A percentile compares a stretch with the other conserved stretches of the same genome.
Evolutionary conservation across 2,329 filamentous ascomycete species (phyloP).

Genomic region (Didymella segeticola): DNA sequence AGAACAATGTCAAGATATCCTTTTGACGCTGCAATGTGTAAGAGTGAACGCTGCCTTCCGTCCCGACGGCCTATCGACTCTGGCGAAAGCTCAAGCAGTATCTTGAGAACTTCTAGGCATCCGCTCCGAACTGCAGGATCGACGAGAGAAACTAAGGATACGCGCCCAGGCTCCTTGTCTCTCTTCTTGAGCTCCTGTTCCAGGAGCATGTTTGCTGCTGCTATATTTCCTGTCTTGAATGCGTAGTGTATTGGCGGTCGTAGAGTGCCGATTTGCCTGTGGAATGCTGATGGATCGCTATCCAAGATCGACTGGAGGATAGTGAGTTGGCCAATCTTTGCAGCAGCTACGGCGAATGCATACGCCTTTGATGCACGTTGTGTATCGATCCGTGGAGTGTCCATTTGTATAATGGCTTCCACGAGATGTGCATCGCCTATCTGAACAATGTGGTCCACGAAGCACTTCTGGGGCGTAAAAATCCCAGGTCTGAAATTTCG

Average conservation of each 20-base stretch:
- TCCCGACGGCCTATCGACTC: background rate
- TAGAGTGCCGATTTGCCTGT: fast-evolving
- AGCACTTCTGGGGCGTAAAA: background rate
- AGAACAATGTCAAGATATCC: no score
- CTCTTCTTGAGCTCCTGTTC: background rate
- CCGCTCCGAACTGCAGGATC: background rate
- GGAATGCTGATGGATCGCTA: background rate
- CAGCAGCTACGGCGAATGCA: background rate
- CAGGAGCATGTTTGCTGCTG: background rate
- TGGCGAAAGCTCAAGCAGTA: background rate
- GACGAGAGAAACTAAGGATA: background rate
- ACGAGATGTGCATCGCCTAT: background rate
- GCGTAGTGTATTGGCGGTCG: background rate
- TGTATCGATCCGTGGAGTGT: background rate
- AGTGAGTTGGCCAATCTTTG: background rate
- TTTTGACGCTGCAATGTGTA: no score
- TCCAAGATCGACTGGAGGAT: background rate
- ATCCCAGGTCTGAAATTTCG: background rate
- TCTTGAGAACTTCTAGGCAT: background rate
- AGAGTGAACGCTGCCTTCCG: no score
- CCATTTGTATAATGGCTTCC: background rate
- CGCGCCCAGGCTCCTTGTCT: background rate
- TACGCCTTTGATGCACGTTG: background rate
- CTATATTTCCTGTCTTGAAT: background rate
- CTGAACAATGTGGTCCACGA: background rate